These are phyloP conservation scores for Thamnidium elegans DNA, from an alignment of 192 early-diverging fungal species.

Conservation along the genomic window DNA sequence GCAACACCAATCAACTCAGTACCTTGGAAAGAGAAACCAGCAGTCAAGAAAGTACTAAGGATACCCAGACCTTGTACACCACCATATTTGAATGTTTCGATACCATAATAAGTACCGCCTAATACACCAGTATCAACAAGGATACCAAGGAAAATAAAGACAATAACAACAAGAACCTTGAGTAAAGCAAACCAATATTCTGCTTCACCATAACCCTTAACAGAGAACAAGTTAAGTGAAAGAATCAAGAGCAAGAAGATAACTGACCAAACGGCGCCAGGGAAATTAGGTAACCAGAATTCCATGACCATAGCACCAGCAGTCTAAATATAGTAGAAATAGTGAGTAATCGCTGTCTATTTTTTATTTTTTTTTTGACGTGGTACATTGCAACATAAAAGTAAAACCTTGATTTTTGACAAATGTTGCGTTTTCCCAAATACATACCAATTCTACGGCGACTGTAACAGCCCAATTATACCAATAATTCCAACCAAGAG, in stretches of 20 bases:
- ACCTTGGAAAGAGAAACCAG: slow-evolving; percentile 84
- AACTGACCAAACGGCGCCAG: slow-evolving; percentile 42
- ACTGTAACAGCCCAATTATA: slow-evolving; percentile 38
- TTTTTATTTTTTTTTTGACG: too few relatives aligned
- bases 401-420: not conserved
- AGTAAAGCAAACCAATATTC: slow-evolving; percentile 84
- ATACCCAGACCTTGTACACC: slow-evolving; percentile 65
- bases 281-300: slow-evolving; percentile 49
- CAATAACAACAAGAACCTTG: slow-evolving; percentile 79
- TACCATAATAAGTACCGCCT: slow-evolving; percentile 58
- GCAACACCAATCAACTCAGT: slow-evolving; percentile 91
- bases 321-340: slow-evolving; percentile 19
- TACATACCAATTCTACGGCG: slow-evolving; percentile 19
- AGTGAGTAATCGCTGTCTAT: not conserved
- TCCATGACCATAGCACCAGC: slow-evolving; percentile 80
- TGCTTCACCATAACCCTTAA: slow-evolving; percentile 79
- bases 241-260: slow-evolving; percentile 67
- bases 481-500: slow-evolving; percentile 62
- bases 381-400: slow-evolving; percentile 28
- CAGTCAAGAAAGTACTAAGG: slow-evolving; percentile 66
- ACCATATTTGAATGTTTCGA: slow-evolving; percentile 57
- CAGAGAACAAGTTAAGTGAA: slow-evolving; percentile 67
- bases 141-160: slow-evolving; percentile 83
- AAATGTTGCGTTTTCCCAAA: too few relatives aligned
- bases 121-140: slow-evolving; percentile 65